phyloP scores from a whole-genome alignment of 345 rosid genomes.

The Dovyalis caffra region DNA sequence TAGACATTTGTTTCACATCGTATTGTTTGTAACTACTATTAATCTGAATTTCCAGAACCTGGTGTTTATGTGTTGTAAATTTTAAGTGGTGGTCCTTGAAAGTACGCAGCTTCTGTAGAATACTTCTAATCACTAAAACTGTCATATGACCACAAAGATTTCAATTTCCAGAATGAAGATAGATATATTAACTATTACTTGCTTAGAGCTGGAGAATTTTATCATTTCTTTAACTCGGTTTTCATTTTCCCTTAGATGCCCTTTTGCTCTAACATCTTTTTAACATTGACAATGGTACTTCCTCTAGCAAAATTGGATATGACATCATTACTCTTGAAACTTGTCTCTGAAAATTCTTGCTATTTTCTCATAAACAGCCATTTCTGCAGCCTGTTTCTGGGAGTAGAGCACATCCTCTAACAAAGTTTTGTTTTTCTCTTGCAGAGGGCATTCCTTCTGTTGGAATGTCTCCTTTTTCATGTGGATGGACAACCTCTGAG shows the following conservation, averaged over 20 bases:
- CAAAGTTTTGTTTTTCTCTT: conserved; percentile 23
- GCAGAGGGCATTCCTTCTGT: conserved; percentile 89
- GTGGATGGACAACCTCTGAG: conserved; percentile 31
- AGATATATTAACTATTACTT: too few species aligned
- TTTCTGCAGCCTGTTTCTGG: conserved; percentile 13
- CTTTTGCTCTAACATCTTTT: background rate
- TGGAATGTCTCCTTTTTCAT: conserved; percentile 78
- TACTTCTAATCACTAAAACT: too few species aligned
- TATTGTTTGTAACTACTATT: too few species aligned
- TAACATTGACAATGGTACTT: background rate
- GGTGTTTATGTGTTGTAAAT: too few species aligned
- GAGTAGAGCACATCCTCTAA: conserved; percentile 9
- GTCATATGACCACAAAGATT: too few species aligned
- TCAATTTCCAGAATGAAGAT: too few species aligned
- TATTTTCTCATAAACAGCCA: background rate
- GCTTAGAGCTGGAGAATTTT: background rate
- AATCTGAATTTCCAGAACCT: too few species aligned
- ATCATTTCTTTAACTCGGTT: background rate
- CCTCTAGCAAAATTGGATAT: background rate
- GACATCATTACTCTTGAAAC: background rate
- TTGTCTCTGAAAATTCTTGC: conserved; percentile 1
- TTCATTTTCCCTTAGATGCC: background rate
- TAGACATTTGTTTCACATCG: too few species aligned
- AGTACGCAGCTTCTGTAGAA: too few species aligned
- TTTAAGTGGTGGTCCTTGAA: too few species aligned